Evolutionary conservation across 2,329 filamentous ascomycete genomes (phyloP).

Genomic region (Grosmannia huntii): DNA sequence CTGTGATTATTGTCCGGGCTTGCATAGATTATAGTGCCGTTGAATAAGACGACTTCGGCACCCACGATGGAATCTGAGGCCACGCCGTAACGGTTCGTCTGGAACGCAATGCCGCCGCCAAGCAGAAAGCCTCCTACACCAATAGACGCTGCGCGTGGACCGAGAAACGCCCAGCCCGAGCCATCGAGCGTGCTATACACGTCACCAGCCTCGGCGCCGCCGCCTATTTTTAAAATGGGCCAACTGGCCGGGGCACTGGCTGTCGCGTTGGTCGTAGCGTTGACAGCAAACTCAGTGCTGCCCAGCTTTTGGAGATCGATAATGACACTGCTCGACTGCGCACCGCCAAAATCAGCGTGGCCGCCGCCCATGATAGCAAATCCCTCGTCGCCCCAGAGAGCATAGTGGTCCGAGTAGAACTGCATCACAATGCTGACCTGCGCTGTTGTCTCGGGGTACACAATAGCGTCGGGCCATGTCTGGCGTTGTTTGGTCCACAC

Average conservation of each 20-base stretch:
- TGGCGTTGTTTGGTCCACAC: neutral
- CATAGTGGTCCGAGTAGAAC: neutral
- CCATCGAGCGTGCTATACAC: slow-evolving; percentile 14
- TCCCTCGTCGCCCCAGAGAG: slow-evolving; percentile 1
- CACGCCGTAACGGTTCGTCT: slow-evolving; percentile 3
- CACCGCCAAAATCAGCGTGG: slow-evolving; percentile 3
- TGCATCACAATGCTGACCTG: slow-evolving; percentile 3
- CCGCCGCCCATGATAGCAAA: slow-evolving; percentile 4
- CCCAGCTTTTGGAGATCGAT: neutral
- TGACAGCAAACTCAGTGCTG: neutral
- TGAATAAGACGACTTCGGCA: slow-evolving; percentile 4
- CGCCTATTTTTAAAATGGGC: slow-evolving; percentile 19
- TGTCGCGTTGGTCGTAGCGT: neutral
- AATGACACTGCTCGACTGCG: slow-evolving; percentile 2
- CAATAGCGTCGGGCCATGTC: slow-evolving; percentile 1
- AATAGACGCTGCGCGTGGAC: slow-evolving; percentile 14
- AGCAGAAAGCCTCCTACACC: slow-evolving; percentile 16
- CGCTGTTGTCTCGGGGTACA: slow-evolving; percentile 1
- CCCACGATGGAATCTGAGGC: slow-evolving; percentile 3
- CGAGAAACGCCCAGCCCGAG: slow-evolving; percentile 12
- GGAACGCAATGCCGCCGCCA: slow-evolving; percentile 12
- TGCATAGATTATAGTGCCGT: slow-evolving; percentile 3
- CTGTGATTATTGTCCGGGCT: slow-evolving; percentile 2
- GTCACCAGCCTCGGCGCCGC: slow-evolving; percentile 13
- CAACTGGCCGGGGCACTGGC: neutral